These are phyloP conservation scores for Microbotryum saponariae DNA, from an alignment of 1,284 basidiomycete species.

Conservation along the genomic window DNA sequence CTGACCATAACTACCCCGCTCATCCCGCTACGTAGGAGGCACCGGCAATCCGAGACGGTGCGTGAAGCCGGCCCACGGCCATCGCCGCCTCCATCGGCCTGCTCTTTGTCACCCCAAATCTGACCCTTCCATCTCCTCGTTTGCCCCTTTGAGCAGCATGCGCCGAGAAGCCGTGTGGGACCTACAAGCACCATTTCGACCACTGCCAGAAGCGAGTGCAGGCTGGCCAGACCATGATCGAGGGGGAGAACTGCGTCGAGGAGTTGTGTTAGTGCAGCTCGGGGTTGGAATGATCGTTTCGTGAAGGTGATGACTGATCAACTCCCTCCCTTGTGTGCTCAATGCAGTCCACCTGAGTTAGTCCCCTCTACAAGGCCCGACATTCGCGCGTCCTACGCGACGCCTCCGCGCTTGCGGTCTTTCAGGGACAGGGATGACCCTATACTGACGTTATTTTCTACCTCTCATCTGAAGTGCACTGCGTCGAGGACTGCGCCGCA, in stretches of 20 bases:
- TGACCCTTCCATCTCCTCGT: neutral
- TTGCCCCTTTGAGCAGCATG: constrained; percentile 49
- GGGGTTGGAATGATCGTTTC: constrained; percentile 39
- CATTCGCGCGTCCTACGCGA: neutral
- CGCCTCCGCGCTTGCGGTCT: no score
- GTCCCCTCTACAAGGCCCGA: neutral
- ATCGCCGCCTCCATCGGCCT: neutral
- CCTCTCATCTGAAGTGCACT: constrained; percentile 4
- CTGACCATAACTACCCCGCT: neutral
- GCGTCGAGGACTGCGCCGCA: constrained; percentile 3
- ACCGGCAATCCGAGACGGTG: constrained; percentile 31
- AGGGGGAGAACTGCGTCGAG: constrained; percentile 83
- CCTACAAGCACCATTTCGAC: constrained; percentile 72
- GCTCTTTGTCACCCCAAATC: neutral
- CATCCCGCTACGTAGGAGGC: constrained; percentile 2
- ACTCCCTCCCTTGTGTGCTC: constrained; percentile 1
- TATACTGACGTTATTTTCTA: no score
- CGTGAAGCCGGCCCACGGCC: neutral
- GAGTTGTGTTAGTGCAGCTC: constrained; percentile 49
- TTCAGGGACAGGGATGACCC: no score
- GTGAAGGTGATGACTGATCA: neutral
- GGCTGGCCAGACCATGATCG: constrained; percentile 53
- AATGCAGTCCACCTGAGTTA: constrained; percentile 1
- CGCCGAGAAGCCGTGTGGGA: constrained; percentile 60
- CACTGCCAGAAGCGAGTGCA: constrained; percentile 83